Percentiles rank a stretch among this genome's conserved stretches.
These are phyloP conservation scores for Eimeria sp. DNA, from an alignment of 169 alveolate species.

Conservation along the genomic window DNA sequence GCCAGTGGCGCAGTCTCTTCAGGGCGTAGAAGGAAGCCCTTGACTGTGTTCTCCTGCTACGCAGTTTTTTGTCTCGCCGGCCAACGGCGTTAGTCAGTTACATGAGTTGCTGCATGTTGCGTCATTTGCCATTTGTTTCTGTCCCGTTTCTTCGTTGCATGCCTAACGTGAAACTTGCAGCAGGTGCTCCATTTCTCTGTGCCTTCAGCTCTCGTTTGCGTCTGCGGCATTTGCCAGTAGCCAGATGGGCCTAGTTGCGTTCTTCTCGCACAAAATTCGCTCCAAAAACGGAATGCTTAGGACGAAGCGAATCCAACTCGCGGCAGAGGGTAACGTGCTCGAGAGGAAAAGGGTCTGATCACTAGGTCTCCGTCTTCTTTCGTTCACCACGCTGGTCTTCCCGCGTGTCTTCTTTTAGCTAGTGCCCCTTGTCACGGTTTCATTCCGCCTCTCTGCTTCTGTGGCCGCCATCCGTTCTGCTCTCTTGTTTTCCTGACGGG, in stretches of 20 bases:
- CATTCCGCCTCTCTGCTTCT: no score
- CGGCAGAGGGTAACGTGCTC: not conserved
- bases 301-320: not conserved
- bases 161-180: not conserved
- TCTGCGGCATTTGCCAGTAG: slow-evolving; percentile 23
- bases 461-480: no score
- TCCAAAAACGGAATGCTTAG: not conserved
- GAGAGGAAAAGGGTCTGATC: slow-evolving; percentile 16
- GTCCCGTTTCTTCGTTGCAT: slow-evolving; percentile 41
- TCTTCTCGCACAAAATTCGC: slow-evolving; percentile 23
- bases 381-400: no score
- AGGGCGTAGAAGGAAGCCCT: not conserved
- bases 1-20: not conserved
- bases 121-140: slow-evolving; percentile 1
- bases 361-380: not conserved
- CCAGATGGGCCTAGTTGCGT: slow-evolving; percentile 34
- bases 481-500: no score
- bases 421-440: no score
- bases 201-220: slow-evolving; percentile 37
- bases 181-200: not conserved
- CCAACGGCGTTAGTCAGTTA: not conserved
- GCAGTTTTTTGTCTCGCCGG: not conserved
- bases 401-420: no score
- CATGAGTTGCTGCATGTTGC: no score
- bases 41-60: not conserved